Evolutionary conservation across 2,329 filamentous ascomycete species (phyloP).

Genomic region (Paramyrothecium sp.): DNA sequence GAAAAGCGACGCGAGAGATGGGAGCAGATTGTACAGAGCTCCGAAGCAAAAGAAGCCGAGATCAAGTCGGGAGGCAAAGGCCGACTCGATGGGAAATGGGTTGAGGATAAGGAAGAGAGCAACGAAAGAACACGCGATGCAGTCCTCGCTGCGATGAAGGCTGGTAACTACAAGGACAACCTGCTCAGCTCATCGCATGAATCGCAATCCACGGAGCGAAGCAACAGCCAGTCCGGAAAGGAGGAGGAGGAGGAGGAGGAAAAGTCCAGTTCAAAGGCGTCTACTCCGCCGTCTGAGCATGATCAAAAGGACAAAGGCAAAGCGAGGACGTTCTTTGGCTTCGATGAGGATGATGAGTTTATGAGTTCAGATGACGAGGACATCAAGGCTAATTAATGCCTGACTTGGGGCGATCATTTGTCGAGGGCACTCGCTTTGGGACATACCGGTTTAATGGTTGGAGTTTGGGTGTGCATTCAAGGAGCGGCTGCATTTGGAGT

Average conservation of each 20-base stretch:
- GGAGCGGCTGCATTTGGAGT: no score
- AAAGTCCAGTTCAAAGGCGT: constrained; percentile 43
- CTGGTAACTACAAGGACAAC: constrained; percentile 61
- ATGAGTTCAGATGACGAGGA: constrained; percentile 68
- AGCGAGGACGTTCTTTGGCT: constrained; percentile 64
- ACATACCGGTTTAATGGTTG: not conserved
- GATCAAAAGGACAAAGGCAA: constrained; percentile 37
- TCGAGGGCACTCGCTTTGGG: not conserved
- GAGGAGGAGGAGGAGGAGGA: constrained; percentile 38
- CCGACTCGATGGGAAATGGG: constrained; percentile 84
- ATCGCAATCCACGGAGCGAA: constrained; percentile 38
- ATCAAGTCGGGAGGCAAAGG: constrained; percentile 71
- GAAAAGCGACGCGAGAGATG: constrained; percentile 81
- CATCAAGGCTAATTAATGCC: constrained; percentile 25
- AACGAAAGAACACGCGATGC: constrained; percentile 79
- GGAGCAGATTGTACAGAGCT: constrained; percentile 83
- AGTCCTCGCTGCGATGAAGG: constrained; percentile 68
- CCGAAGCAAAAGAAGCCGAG: constrained; percentile 81
- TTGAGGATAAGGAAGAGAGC: constrained; percentile 91
- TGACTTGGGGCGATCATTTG: not conserved
- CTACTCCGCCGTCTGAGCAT: constrained; percentile 44
- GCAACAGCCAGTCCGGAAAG: constrained; percentile 21
- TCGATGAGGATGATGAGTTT: constrained; percentile 77
- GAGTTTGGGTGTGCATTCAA: not conserved
- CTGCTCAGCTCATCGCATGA: constrained; percentile 49